Evolutionary conservation across 2,329 filamentous ascomycete species (phyloP), one percentile per base, ranked within the genome.

Genomic region (Thelonectria blattea): DNA sequence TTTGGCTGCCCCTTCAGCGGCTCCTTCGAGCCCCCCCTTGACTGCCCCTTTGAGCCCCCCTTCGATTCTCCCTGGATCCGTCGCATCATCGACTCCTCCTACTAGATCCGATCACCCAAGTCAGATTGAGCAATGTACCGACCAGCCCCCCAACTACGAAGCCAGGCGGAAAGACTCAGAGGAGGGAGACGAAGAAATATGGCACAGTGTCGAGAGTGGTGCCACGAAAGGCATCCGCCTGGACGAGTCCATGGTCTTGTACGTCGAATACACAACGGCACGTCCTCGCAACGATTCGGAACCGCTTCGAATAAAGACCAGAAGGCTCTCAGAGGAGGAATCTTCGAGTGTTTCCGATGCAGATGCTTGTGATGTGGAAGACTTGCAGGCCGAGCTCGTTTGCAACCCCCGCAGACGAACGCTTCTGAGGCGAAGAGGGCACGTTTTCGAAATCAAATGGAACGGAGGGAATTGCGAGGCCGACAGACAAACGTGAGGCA

Each of bases 241-340:
- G 10, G 47, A 47, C 3, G 17, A 42, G 11, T 54, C 54, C 20
- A 14, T 68, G 7, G 49, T 49, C 22, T 41, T 64, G 17, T 47
- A 64, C 20, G 50, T 67, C 9, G 56, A 68, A 18, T 67, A 62
- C 39, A 62, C 56, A 20, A 46, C 58, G 17, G 53, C 37, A 9
- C n/a, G 8, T 39, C 20, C 52, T 27, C 27, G 22, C 6, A 56
- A 41, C 9, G 52, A 3, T 32, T 54, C 11, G 47, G 57, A n/a
- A 20, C 18, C 30, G 2, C 42, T 61, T 1, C 24, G 42, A 15
- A 34, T 65, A 18, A 67, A 45, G 24, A 45, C 50, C 1, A 63
- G 37, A 10, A 51, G 15, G 18, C n/a, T 68, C 11, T 47, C 59
- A 10, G 42, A 46, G 2, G 61, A 58, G n/a, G 58, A 62, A 42